phyloP scores from a whole-genome alignment of 73 alveolate genomes.

The Paramecium primaurelia region DNA sequence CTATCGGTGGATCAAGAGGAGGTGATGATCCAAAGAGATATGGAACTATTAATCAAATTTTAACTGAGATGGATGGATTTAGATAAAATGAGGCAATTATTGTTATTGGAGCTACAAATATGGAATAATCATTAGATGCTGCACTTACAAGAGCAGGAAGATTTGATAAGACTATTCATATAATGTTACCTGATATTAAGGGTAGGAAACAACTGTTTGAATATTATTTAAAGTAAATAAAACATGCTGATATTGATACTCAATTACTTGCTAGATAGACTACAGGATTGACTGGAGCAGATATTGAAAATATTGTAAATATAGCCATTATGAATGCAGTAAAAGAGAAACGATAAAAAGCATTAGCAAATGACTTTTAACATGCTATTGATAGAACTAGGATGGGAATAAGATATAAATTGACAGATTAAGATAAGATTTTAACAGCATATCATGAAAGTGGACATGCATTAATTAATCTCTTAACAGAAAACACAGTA shows the following conservation, averaged over 20 bases:
- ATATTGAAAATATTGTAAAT: conserved; percentile 74
- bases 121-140: conserved; percentile 84
- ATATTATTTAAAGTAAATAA: conserved; percentile 72
- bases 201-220: conserved; percentile 80
- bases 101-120: conserved; percentile 91
- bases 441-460: conserved; percentile 88
- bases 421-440: conserved; percentile 75
- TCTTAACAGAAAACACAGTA: conserved; percentile 50
- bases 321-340: conserved; percentile 81
- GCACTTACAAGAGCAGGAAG: conserved; percentile 92
- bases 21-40: conserved; percentile 62
- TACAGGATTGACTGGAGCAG: conserved; percentile 95
- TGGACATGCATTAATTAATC: conserved; percentile 82
- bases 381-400: conserved; percentile 79
- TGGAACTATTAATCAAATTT: conserved; percentile 73
- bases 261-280: conserved; percentile 84
- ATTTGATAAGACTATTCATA: conserved; percentile 88
- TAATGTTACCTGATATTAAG: conserved; percentile 84
- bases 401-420: conserved; percentile 80
- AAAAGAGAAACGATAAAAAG: conserved; percentile 45
- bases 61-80: conserved; percentile 86
- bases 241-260: conserved; percentile 66
- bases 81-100: conserved; percentile 76
- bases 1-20: conserved; percentile 63
- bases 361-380: conserved; percentile 65